These are phyloP conservation scores for Echites panduratus DNA, from an alignment of 257 asterid species.

Conservation along the genomic window DNA sequence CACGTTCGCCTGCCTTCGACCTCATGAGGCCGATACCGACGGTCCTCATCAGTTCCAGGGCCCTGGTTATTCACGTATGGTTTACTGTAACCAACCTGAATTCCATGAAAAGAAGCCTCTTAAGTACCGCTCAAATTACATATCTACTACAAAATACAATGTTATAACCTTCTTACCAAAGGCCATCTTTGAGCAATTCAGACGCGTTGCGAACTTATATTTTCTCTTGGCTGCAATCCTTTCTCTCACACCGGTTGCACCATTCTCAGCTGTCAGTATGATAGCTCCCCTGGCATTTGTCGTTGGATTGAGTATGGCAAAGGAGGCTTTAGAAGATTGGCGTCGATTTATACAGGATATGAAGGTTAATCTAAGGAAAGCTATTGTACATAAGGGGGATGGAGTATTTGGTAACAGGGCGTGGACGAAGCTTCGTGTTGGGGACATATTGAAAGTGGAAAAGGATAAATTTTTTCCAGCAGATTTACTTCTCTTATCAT, in stretches of 20 bases:
- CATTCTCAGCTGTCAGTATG: slow-evolving; percentile 76
- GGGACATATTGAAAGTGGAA: slow-evolving; percentile 82
- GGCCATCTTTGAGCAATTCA: slow-evolving; percentile 87
- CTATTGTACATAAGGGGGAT: slow-evolving; percentile 48
- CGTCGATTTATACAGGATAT: slow-evolving; percentile 82
- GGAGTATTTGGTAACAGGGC: slow-evolving; percentile 67
- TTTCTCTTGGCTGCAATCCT: slow-evolving; percentile 82
- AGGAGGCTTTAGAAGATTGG: slow-evolving; percentile 95
- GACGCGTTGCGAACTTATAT: slow-evolving; percentile 94
- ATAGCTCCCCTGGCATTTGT: slow-evolving; percentile 86
- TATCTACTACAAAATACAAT: slow-evolving; percentile 94
- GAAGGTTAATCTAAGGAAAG: slow-evolving; percentile 85
- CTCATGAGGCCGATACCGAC: slow-evolving; percentile 42
- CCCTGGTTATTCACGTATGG: slow-evolving; percentile 75
- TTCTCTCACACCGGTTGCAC: slow-evolving; percentile 78
- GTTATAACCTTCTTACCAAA: slow-evolving; percentile 77
- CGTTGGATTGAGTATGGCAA: slow-evolving; percentile 98
- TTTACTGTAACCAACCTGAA: slow-evolving; percentile 73
- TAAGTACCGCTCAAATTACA: slow-evolving; percentile 63
- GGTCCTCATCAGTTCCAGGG: slow-evolving; percentile 48
- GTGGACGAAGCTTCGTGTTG: slow-evolving; percentile 91
- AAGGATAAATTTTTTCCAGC: slow-evolving; percentile 91
- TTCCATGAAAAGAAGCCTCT: slow-evolving; percentile 63
- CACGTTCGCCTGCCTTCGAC: slow-evolving; percentile 70
- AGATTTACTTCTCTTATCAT: slow-evolving; percentile 78